Base-by-base conservation (phyloP, 768 basidiomycete genomes). In the Suillus cothurnatus region DNA sequence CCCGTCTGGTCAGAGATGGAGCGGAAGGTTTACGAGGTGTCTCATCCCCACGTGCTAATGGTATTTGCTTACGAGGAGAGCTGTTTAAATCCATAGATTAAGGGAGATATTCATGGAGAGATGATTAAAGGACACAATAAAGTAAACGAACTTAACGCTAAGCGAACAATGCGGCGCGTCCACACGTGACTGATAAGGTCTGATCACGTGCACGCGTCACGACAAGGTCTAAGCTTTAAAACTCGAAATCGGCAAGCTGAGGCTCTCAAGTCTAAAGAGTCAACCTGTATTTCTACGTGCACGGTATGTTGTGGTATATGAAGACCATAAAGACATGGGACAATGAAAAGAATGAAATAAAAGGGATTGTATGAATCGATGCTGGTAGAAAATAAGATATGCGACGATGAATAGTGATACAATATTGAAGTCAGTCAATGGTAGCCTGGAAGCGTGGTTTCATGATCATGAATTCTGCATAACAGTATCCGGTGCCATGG, bases 1-100 rank as follows among this genome's bases (percentile, higher is more conserved):
- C 92, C 73, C 95, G 90, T 74, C 85, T 89, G 7, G 91, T 95
- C 67, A 86, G 70, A 60, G 79, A 75, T 38, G 78, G 72, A 12
- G 71, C 73, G 21, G 77, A 76, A 49, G 84, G 67, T 60, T 70
- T 79, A 53, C 83, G 81, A 49, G 82, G 77, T 32, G 82, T 80
- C 69, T 87, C 88, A 66, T 91, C 87, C 52, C 89, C 91, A 70
- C 79, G 84, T n/a, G 90, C 84, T 38, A 93, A 81, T 45, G 92
- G 90, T 11, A 93, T 81, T 7, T 84, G 79, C 78, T 93, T 93
- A 64, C 92, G 82, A 50, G 92, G 92, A 41, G 91, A 91, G 31
- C 82, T 79, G 72, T 80, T 88, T 61, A 91, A 78, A 57, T 88
- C 85, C 90, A 92, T 92, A 57, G 9, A 49, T 55, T 63, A 32